Evolutionary conservation across 164 flowering plant species (phyloP).

Genomic region (Piper longum): DNA sequence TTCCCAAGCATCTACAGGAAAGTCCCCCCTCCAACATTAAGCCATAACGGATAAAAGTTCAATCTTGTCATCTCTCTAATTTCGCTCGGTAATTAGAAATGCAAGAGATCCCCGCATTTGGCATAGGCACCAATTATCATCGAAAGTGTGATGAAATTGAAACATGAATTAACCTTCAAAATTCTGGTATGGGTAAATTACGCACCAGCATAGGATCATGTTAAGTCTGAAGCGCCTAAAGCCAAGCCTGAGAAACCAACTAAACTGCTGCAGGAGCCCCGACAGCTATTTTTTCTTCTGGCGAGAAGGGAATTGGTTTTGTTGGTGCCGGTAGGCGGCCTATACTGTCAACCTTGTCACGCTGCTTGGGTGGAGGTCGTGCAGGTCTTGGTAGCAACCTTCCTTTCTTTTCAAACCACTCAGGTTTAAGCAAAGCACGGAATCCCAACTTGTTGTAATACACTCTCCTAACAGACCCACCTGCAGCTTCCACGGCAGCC

Average conservation of each 20-base stretch:
- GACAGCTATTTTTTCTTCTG: conserved; percentile 74
- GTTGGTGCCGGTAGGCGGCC: conserved; percentile 96
- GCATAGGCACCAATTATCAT: too few species aligned
- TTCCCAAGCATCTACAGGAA: too few species aligned
- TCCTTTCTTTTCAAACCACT: conserved; percentile 96
- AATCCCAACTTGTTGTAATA: conserved; percentile 86
- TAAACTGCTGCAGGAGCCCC: conserved; percentile 57
- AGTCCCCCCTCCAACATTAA: too few species aligned
- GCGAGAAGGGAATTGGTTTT: conserved; percentile 73
- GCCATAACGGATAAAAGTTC: too few species aligned
- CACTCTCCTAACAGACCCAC: conserved; percentile 90
- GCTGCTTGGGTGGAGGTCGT: conserved; percentile 81
- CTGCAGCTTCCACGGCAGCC: conserved; percentile 83
- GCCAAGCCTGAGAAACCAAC: conserved; percentile 65
- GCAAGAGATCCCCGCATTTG: too few species aligned
- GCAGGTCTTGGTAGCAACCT: conserved; percentile 82
- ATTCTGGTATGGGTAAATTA: too few species aligned
- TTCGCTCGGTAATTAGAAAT: too few species aligned
- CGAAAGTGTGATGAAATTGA: too few species aligned
- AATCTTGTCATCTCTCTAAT: too few species aligned
- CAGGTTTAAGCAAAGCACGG: conserved; percentile 80
- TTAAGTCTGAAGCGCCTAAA: too few species aligned
- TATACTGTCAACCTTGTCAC: conserved; percentile 83
- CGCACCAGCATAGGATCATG: too few species aligned
- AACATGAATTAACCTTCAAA: too few species aligned